Evolutionary conservation across 1,284 basidiomycete species (phyloP), one percentile per base, ranked within the genome.

Genomic region (Austropuccinia psidii): DNA sequence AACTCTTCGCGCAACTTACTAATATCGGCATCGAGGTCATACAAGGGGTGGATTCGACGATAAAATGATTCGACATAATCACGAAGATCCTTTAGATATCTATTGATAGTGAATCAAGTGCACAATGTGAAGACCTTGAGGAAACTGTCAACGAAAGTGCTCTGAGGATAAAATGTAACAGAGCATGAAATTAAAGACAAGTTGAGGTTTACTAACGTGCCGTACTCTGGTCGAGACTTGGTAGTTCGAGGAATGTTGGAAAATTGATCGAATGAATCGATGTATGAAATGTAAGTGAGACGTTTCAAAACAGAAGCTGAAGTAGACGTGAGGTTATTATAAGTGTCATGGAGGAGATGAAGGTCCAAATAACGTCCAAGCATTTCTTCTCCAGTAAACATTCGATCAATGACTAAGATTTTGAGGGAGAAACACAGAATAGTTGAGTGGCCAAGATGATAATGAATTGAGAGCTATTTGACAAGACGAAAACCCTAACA

Each of bases 341-440:
- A 98, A 58, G 88, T 84, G 57, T 89, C 87, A 79, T 98, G 95
- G 75, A 91, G 88, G 65, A 88, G 83, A 81, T 98, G 92, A 74
- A 99, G 81, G 82, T 98, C 96, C 75, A 98, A 85, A 81, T 95
- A 97, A 81, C 91, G 90, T 60, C 96, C 96, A 76, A 93, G 92
- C 43, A 86, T 86, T 81, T 99, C 96, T 83, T 98, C 95, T 49
- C 96, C 96, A 13, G 92, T 93, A 82, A 97, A 97, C 76, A 94
- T 83, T 73, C 91, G 83, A 74, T 91, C 90, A 73, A 96, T 85
- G 68, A 90, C 93, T 95, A 77, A 19, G 13, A 17, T 5, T 6
- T 4, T 4, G 39, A 54, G 4, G 41, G 13, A 31, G 57, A n/a
- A n/a, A n/a, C n/a, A n/a, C n/a, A n/a, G n/a, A n/a, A n/a, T n/a